Evolutionary conservation across 805 yeast species (phyloP).

Genomic region (Ogataea ganodermae): DNA sequence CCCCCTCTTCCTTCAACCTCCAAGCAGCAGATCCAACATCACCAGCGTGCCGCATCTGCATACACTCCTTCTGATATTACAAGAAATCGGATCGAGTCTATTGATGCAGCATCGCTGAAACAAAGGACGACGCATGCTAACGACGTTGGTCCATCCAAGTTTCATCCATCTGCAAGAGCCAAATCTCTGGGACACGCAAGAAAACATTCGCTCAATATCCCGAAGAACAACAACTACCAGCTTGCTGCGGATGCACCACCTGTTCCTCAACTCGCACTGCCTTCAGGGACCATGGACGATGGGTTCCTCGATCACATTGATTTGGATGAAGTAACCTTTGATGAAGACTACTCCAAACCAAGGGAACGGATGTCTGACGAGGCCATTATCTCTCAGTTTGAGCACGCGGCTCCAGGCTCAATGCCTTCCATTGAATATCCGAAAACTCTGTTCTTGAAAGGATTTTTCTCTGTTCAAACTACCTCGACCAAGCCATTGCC

Average conservation of each 20-base stretch:
- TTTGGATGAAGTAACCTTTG: slow-evolving; percentile 38
- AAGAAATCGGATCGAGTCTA: slow-evolving; percentile 17
- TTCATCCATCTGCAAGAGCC: slow-evolving; percentile 86
- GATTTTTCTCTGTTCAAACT: slow-evolving; percentile 92
- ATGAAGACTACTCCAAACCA: slow-evolving; percentile 28
- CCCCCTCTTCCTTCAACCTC: slow-evolving; percentile 34
- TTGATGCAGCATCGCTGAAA: slow-evolving; percentile 10
- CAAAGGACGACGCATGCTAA: slow-evolving; percentile 11
- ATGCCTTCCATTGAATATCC: slow-evolving; percentile 97
- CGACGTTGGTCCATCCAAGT: slow-evolving; percentile 27
- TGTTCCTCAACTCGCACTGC: slow-evolving; percentile 39
- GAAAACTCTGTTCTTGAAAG: slow-evolving; percentile 85
- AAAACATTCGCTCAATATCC: slow-evolving; percentile 53
- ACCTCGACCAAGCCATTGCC: slow-evolving; percentile 92
- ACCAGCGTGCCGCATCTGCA: slow-evolving; percentile 43
- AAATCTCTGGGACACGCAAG: slow-evolving; percentile 83
- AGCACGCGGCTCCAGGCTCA: slow-evolving; percentile 65
- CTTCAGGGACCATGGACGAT: slow-evolving; percentile 45
- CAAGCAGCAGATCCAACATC: slow-evolving; percentile 32
- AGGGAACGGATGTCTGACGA: slow-evolving; percentile 45
- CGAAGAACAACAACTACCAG: slow-evolving; percentile 21
- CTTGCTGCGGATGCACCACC: slow-evolving; percentile 41
- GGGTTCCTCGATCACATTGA: slow-evolving; percentile 60
- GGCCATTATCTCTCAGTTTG: slow-evolving; percentile 44
- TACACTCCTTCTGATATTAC: slow-evolving; percentile 38